Evolutionary conservation across 345 rosid genomes (phyloP), one percentile per base, ranked within the genome.

Genomic region (Acer yangbiense): DNA sequence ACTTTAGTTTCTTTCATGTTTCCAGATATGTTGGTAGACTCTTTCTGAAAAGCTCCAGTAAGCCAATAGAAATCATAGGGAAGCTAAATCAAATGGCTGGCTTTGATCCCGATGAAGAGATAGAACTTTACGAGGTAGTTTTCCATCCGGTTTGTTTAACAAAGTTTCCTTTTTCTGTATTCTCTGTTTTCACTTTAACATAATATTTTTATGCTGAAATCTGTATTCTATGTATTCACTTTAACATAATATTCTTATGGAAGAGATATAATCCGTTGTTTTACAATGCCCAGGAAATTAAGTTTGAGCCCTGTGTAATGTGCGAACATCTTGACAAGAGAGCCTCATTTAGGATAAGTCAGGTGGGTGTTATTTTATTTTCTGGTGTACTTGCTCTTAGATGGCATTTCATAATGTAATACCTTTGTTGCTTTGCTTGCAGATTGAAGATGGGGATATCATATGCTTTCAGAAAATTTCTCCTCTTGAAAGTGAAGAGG

Each of bases 371-470:
- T 32, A 29, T 64, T 63, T 32, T 77, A 8, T 70, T 20, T 62
- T 32, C 25, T 48, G 29, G 72, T 71, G 44, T 21, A 66, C 66
- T 74, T 68, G 7, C 7, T 46, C 39, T 62, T 25, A 13, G 50
- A 69, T 71, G 35, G 70, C 65, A 46, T 74, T 60, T 50, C 18
- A 41, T 54, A 6, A 17, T 11, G 39, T 57, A 72, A 41, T 71
- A 78, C 64, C 12, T 35, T 35, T 67, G 65, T 71, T 14, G 11
- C 66, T 69, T 81, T 62, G 7, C 63, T 55, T 83, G 77, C 88
- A 91, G 97, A 85, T 94, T 80, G 99, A 94, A 89, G 99, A 96
- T 85, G 98, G 99, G 68, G 99, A 96, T 77, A 91, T 96, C 72
- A 90, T 96, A 68, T 96, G 98, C 88, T 96, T 87, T 87, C 99